phyloP scores from a whole-genome alignment of 805 yeast genomes.

The Pichia rugopelliculosa region DNA sequence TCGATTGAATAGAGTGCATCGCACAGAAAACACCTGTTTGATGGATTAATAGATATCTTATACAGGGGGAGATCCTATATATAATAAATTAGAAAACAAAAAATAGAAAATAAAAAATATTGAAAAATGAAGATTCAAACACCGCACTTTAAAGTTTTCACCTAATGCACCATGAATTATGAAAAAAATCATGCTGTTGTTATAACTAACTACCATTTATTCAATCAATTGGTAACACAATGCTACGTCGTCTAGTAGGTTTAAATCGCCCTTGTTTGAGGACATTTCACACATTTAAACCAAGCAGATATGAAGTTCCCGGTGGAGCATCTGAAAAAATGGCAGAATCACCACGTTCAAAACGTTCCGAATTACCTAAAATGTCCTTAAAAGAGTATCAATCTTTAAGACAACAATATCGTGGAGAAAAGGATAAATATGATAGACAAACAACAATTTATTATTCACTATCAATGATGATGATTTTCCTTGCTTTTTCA shows the following conservation, averaged over 20 bases:
- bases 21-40: too few species aligned
- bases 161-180: too few species aligned
- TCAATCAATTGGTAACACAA: neutral
- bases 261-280: neutral
- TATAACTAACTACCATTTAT: too few species aligned
- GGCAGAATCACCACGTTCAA: slow-evolving; percentile 8
- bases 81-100: neutral
- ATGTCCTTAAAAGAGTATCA: slow-evolving; percentile 28
- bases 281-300: slow-evolving; percentile 1
- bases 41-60: too few species aligned
- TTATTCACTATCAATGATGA: slow-evolving; percentile 60
- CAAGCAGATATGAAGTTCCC: slow-evolving; percentile 11
- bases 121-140: neutral
- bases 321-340: slow-evolving; percentile 8
- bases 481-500: slow-evolving; percentile 67
- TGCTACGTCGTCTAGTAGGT: neutral
- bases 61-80: too few species aligned
- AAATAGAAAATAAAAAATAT: neutral
- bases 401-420: slow-evolving; percentile 21
- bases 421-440: slow-evolving; percentile 21
- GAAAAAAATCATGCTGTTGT: too few species aligned
- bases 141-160: too few species aligned
- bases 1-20: too few species aligned
- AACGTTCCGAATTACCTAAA: slow-evolving; percentile 20
- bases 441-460: slow-evolving; percentile 52